Percentiles rank a stretch among this genome's conserved stretches.
These are phyloP conservation scores for Colletotrichum brevisporum DNA, from an alignment of 2,329 filamentous ascomycete species.

Conservation along the genomic window DNA sequence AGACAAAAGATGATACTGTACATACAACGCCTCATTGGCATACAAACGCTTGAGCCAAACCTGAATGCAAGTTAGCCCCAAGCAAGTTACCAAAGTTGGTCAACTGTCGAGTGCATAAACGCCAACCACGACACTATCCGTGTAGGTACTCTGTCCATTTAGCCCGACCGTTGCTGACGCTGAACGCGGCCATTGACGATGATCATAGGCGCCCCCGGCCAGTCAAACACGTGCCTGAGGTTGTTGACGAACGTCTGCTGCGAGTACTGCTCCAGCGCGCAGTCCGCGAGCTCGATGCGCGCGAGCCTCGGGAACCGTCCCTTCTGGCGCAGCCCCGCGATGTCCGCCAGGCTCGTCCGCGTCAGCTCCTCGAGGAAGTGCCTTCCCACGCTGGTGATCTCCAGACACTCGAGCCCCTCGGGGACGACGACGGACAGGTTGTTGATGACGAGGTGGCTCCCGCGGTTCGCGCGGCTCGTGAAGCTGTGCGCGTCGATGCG, in stretches of 20 bases:
- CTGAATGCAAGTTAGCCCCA: no score
- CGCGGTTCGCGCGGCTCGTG: no score
- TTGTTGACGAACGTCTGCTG: not conserved
- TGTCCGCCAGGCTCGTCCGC: not conserved
- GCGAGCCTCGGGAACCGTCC: not conserved
- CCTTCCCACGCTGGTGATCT: not conserved
- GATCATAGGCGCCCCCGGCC: not conserved
- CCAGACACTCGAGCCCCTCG: not conserved
- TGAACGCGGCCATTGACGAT: not conserved
- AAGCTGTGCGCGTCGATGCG: constrained; percentile 12
- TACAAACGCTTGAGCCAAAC: no score
- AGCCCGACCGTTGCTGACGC: not conserved
- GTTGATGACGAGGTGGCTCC: not conserved
- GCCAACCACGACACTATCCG: no score
- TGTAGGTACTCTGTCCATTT: no score
- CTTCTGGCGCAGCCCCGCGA: not conserved
- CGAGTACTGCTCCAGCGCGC: not conserved
- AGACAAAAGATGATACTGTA: no score
- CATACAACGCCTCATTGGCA: no score
- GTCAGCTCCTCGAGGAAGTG: not conserved
- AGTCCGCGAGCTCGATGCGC: not conserved
- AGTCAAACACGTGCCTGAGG: not conserved
- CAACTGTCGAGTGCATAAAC: no score
- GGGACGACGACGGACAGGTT: not conserved
- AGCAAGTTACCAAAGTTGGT: no score